phyloP scores from a whole-genome alignment of 257 asterid genomes.

The Solanum rostratum region DNA sequence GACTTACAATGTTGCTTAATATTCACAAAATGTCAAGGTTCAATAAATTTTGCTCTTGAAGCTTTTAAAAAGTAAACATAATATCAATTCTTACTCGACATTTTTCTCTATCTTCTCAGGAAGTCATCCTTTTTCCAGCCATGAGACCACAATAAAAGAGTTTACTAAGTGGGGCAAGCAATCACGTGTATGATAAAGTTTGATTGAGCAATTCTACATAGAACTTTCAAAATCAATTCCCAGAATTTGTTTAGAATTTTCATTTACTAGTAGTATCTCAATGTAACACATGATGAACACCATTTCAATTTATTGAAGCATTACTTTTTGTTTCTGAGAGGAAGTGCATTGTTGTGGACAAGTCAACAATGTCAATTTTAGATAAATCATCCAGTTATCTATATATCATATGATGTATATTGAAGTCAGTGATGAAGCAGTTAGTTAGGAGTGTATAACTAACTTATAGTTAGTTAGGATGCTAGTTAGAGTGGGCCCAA shows the following conservation, averaged over 20 bases:
- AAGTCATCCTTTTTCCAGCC: background rate
- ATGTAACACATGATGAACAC: background rate
- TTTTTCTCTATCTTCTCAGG: background rate
- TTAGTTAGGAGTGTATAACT: too few species aligned
- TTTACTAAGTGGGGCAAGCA: background rate
- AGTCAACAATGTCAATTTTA: background rate
- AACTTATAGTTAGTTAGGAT: too few species aligned
- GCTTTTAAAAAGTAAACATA: background rate
- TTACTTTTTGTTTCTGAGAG: background rate
- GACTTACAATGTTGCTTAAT: conserved; percentile 1
- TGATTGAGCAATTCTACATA: background rate
- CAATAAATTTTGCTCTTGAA: background rate
- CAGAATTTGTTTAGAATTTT: background rate
- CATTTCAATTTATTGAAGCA: background rate
- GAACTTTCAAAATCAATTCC: background rate
- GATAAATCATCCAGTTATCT: too few species aligned
- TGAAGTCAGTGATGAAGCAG: too few species aligned
- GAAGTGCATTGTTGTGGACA: background rate
- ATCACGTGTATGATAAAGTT: background rate
- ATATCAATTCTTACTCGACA: background rate
- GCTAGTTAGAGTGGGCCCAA: too few species aligned
- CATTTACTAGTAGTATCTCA: background rate
- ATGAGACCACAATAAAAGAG: background rate
- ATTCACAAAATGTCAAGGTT: conserved; percentile 4
- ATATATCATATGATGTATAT: too few species aligned